Percentiles rank a stretch among this genome's conserved stretches.
Evolutionary conservation across 306 rosid genomes (phyloP).

Genomic region (Cucurbita argyrosperma): DNA sequence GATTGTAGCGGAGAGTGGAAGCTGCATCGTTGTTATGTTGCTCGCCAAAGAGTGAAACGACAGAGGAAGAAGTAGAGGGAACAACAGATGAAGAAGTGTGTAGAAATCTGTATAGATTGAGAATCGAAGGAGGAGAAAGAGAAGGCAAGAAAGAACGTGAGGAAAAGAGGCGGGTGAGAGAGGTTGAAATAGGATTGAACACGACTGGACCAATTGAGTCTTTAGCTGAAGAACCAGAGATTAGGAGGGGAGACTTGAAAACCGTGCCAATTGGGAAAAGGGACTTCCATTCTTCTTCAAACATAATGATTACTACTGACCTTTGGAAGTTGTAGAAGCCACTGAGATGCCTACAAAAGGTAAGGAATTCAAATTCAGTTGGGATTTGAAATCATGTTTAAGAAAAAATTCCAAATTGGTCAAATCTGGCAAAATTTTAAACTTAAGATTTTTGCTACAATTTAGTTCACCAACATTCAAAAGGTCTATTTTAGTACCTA

Average conservation of each 20-base stretch:
- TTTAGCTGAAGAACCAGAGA: conserved; percentile 9
- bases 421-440: no score
- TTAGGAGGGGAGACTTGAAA: conserved; percentile 15
- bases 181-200: conserved; percentile 34
- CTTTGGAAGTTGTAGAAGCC: neutral
- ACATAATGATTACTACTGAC: neutral
- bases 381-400: no score
- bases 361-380: no score
- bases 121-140: conserved; percentile 19
- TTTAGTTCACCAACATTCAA: no score
- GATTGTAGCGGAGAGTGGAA: conserved; percentile 21
- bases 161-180: conserved; percentile 21
- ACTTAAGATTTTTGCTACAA: no score
- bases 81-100: conserved; percentile 17
- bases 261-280: conserved; percentile 36
- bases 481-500: no score
- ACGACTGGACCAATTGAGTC: conserved; percentile 39
- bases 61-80: conserved; percentile 42
- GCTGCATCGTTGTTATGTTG: neutral
- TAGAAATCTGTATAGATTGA: conserved; percentile 27
- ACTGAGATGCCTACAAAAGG: neutral
- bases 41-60: conserved; percentile 17
- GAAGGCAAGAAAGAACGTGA: conserved; percentile 20
- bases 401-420: no score
- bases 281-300: conserved; percentile 35